Base-by-base conservation (phyloP, 1,284 basidiomycete species). In the Athelia sp. region DNA sequence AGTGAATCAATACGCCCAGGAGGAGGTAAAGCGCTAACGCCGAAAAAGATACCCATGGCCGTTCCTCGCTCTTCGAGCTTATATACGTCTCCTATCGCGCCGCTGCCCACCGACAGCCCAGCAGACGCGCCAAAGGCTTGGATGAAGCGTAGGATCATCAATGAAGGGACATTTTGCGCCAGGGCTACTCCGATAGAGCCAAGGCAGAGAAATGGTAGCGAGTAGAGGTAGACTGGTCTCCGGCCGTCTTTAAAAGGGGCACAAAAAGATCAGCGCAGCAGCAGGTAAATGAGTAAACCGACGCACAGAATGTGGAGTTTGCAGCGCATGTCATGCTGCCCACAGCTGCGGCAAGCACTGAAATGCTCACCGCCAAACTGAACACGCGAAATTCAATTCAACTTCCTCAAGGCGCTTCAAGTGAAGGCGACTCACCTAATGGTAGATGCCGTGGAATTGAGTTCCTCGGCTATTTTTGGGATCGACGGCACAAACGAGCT, bases 401-500 rank as follows among this genome's bases (percentile, higher is more conserved):
- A 72, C 62, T 65, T 26, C 24, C 40, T 29, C 22, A 17, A 19
- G 38, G 23, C 50, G 36, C 36, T 19, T 9, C 4, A 43, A 13
- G 21, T 21, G 18, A 44, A 13, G 38, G 44, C 10, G n/a, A 66
- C 58, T 50, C 64, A 81, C 76, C 79, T 81, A 53, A 88, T 73
- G 23, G 82, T 62, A 2, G 73, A 57, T 1, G 72, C 72, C 0
- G 80, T 78, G 0, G 84, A 76, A 31, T 75, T 50, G 9, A 89
- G 66, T 50, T 89, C 85, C 19, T 66, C 62, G 0, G 82, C 76
- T 53, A 90, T 81, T 50, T 82, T 71, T 0, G 84, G 82, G 44
- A 90, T 85, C 0, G 79, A 76, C 0, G 87, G 87, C 2, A 86
- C 72, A 63, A 89, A 87, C 1, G 81, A 77, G 3, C 81, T 79